phyloP scores from a whole-genome alignment of 805 yeast genomes.

The Pichia nakasei region DNA sequence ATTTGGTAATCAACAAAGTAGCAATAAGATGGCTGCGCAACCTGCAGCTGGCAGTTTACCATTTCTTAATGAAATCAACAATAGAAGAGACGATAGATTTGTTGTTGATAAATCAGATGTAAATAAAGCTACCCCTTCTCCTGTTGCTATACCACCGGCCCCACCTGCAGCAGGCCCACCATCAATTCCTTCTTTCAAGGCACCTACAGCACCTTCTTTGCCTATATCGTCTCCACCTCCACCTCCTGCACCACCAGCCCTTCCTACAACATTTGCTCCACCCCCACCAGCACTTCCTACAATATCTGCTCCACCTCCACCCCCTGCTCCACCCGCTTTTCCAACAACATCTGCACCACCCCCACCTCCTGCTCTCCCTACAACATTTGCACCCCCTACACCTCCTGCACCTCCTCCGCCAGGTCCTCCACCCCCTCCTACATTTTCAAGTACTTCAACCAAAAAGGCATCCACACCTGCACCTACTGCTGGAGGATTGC shows the following conservation, averaged over 20 bases:
- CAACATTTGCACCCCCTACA: constrained; percentile 8
- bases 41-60: constrained; percentile 36
- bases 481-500: constrained; percentile 34
- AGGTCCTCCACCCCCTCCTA: constrained; percentile 11
- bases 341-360: constrained; percentile 16
- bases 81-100: constrained; percentile 37
- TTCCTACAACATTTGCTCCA: constrained; percentile 4
- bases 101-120: constrained; percentile 33
- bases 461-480: constrained; percentile 18
- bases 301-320: constrained; percentile 18
- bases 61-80: constrained; percentile 45
- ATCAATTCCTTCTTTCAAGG: constrained; percentile 7
- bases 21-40: neutral
- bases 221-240: constrained; percentile 17
- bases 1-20: constrained; percentile 6
- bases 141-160: constrained; percentile 15
- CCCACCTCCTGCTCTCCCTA: constrained; percentile 15
- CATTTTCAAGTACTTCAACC: neutral
- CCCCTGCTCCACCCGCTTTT: constrained; percentile 13
- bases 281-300: constrained; percentile 9
- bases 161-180: constrained; percentile 12
- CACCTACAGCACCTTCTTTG: constrained; percentile 16
- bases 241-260: constrained; percentile 15
- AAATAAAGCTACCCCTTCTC: constrained; percentile 2
- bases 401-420: constrained; percentile 16